Conservation (phyloP, 1,284 basidiomycete genomes). For the Nidula niveotomentosa region DNA sequence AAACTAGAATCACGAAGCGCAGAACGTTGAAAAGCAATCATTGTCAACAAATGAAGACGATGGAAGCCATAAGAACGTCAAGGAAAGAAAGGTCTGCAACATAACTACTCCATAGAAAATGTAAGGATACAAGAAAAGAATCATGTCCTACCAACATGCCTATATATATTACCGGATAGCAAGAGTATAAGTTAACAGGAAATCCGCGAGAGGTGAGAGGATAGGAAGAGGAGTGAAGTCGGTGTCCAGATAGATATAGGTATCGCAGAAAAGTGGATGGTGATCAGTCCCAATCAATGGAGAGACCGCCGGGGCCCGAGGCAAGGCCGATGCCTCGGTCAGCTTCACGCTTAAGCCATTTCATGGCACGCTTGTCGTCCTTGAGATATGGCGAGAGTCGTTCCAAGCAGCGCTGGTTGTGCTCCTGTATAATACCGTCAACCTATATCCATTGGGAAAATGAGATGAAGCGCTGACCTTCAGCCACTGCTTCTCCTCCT, state of each 20-base stretch:
- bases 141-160: conserved; percentile 1
- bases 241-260: conserved; percentile 1
- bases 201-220: not conserved
- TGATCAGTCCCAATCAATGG: conserved; percentile 72
- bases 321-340: conserved; percentile 71
- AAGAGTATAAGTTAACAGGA: conserved; percentile 1
- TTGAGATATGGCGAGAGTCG: conserved; percentile 73
- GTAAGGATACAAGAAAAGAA: not conserved
- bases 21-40: too few species aligned
- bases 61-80: conserved; percentile 1
- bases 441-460: not conserved
- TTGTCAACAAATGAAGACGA: too few species aligned
- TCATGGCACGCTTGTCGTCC: conserved; percentile 78
- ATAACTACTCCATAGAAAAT: not conserved
- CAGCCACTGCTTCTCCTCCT: conserved; percentile 88
- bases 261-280: conserved; percentile 4
- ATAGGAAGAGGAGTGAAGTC: not conserved
- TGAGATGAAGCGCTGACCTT: conserved; percentile 49
- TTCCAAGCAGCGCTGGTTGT: conserved; percentile 80
- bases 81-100: not conserved
- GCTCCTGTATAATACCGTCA: conserved; percentile 49
- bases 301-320: conserved; percentile 61
- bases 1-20: too few species aligned
- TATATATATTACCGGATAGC: not conserved
- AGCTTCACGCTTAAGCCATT: conserved; percentile 79